phyloP scores from a whole-genome alignment of 208 protist species.

The Endotrypanum monterogeii region DNA sequence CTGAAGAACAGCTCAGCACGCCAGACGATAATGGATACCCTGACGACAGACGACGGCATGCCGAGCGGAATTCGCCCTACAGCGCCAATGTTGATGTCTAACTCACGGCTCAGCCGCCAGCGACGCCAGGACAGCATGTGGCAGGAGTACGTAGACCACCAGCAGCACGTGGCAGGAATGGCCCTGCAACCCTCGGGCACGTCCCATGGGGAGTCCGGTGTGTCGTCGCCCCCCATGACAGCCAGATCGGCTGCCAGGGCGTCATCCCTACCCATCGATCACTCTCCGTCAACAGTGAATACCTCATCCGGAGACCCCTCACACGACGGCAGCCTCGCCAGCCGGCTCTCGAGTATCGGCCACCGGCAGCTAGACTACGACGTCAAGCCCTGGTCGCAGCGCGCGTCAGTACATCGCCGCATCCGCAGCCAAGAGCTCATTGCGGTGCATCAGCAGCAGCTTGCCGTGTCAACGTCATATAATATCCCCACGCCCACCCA shows the following conservation, averaged over 20 bases:
- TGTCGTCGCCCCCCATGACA: conserved; percentile 4
- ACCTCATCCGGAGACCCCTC: conserved; percentile 8
- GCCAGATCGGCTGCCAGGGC: not conserved
- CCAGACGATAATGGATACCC: not conserved
- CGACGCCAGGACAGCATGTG: conserved; percentile 39
- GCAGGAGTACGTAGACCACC: conserved; percentile 41
- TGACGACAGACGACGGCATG: conserved; percentile 13
- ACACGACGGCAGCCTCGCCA: conserved; percentile 26
- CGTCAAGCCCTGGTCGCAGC: conserved; percentile 43
- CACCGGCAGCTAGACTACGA: conserved; percentile 49
- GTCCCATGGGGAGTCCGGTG: conserved; percentile 1
- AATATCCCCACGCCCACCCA: conserved; percentile 13
- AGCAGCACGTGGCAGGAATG: conserved; percentile 24
- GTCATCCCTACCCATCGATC: conserved; percentile 7
- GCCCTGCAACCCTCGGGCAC: not conserved
- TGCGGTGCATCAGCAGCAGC: conserved; percentile 23
- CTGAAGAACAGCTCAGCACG: not conserved
- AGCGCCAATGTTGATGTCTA: conserved; percentile 34
- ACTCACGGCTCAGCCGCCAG: conserved; percentile 60
- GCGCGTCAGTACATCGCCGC: conserved; percentile 32
- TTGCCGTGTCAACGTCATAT: conserved; percentile 7
- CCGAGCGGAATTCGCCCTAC: conserved; percentile 24
- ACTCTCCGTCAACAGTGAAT: conserved; percentile 15
- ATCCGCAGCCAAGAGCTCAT: conserved; percentile 36
- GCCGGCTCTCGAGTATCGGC: conserved; percentile 16